A percentile compares a stretch with the other conserved stretches of the same genome.
These are phyloP conservation scores for Rhododendron henanense DNA, from an alignment of 148 eudicot genomes.

Conservation along the genomic window DNA sequence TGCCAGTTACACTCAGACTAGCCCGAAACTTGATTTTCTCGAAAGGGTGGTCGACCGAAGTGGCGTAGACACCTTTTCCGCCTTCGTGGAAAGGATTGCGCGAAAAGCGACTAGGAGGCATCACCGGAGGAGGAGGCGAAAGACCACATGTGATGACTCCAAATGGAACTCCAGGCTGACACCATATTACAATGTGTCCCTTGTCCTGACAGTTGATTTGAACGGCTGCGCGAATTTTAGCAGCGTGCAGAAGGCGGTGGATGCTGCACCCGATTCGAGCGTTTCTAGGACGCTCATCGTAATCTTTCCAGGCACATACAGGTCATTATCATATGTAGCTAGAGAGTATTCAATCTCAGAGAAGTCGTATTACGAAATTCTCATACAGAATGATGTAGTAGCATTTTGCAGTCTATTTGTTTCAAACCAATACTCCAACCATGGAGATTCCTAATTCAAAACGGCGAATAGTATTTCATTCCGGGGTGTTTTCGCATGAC, in stretches of 20 bases:
- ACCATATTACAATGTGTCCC: slow-evolving; percentile 40
- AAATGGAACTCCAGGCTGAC: slow-evolving; percentile 51
- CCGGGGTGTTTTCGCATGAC: neutral
- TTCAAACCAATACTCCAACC: neutral
- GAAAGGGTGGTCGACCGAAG: slow-evolving; percentile 17
- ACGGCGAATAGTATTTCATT: neutral
- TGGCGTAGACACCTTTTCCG: slow-evolving; percentile 21
- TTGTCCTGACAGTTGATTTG: slow-evolving; percentile 50
- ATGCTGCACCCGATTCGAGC: slow-evolving; percentile 57
- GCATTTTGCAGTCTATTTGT: neutral
- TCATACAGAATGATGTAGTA: neutral
- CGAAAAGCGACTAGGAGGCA: neutral
- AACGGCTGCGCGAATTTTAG: slow-evolving; percentile 70
- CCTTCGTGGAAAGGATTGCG: slow-evolving; percentile 15
- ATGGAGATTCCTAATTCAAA: neutral
- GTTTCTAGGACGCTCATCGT: slow-evolving; percentile 51
- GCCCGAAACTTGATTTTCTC: slow-evolving; percentile 18
- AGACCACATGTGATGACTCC: slow-evolving; percentile 26
- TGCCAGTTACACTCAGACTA: neutral
- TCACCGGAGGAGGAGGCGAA: slow-evolving; percentile 20
- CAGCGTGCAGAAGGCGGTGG: slow-evolving; percentile 76
- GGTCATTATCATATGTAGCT: slow-evolving; percentile 25
- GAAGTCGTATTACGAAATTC: neutral
- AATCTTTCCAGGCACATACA: slow-evolving; percentile 63
- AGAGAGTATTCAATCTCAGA: neutral